A percentile compares a stretch with the other conserved stretches of the same genome.
Conservation (phyloP, 441 rosid species). For the Erodium moschatum region DNA sequence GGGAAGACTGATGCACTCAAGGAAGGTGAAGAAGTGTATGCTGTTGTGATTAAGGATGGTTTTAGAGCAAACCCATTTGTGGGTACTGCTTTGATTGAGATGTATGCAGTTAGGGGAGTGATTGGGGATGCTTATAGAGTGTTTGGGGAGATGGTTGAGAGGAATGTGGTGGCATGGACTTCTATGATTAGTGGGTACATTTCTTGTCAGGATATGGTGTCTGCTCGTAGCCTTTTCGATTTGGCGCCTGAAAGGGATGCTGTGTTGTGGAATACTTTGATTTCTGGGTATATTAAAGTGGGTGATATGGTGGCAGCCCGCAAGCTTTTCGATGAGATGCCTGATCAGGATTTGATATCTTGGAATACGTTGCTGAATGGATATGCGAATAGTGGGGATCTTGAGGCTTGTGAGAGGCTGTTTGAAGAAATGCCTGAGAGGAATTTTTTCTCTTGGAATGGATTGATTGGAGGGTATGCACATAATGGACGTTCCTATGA, state of each 20-base stretch:
- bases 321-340: constrained; percentile 43
- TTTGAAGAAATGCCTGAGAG: constrained; percentile 42
- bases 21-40: constrained; percentile 47
- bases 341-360: constrained; percentile 45
- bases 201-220: constrained; percentile 33
- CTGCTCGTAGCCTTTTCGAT: constrained; percentile 33
- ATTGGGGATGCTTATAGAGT: constrained; percentile 39
- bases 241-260: constrained; percentile 41
- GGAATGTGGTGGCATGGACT: constrained; percentile 60
- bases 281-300: constrained; percentile 39
- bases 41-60: constrained; percentile 35
- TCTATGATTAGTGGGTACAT: constrained; percentile 43
- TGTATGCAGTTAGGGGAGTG: constrained; percentile 61
- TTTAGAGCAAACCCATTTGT: constrained; percentile 36
- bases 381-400: constrained; percentile 38
- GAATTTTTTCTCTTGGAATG: constrained; percentile 65
- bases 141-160: constrained; percentile 45
- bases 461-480: constrained; percentile 45
- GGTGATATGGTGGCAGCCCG: constrained; percentile 50
- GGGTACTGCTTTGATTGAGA: constrained; percentile 53
- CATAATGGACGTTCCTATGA: constrained; percentile 23
- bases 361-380: constrained; percentile 58
- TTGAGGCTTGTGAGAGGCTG: constrained; percentile 34
- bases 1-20: constrained; percentile 31
- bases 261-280: constrained; percentile 47